Percentiles rank a stretch among this genome's conserved stretches.
Conservation (phyloP, 2,329 filamentous ascomycete species). For the Polychaeton citri region DNA sequence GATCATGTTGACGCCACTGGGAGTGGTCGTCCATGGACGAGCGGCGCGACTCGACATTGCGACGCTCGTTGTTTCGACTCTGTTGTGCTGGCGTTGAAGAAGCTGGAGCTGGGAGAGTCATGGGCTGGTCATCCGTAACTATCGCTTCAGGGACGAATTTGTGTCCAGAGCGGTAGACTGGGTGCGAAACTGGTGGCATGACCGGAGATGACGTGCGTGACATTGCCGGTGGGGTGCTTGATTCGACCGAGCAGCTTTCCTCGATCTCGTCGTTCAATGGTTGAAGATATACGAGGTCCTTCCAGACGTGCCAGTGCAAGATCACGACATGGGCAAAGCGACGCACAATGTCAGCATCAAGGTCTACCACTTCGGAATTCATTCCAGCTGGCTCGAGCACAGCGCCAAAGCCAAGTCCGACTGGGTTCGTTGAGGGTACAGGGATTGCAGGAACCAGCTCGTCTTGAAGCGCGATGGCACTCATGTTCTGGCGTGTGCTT, state of each 20-base stretch:
- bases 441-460: constrained; percentile 18
- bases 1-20: not conserved
- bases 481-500: constrained; percentile 20
- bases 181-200: constrained; percentile 12
- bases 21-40: not conserved
- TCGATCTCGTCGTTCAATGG: constrained; percentile 7
- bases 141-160: constrained; percentile 18
- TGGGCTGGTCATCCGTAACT: constrained; percentile 15
- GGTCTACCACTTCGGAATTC: constrained; percentile 5
- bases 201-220: not conserved
- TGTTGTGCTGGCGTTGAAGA: not conserved
- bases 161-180: constrained; percentile 15
- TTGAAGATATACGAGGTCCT: constrained; percentile 52
- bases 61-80: not conserved
- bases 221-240: not conserved
- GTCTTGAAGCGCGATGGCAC: constrained; percentile 32
- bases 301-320: constrained; percentile 85
- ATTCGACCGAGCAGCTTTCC: constrained; percentile 8
- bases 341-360: constrained; percentile 50
- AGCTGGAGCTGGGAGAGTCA: constrained; percentile 10
- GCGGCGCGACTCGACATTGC: not conserved
- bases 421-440: not conserved
- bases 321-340: constrained; percentile 72
- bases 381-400: constrained; percentile 7
- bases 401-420: constrained; percentile 11